Evolutionary conservation across 805 yeast species (phyloP).

Genomic region (Saccharomycopsis olivae): DNA sequence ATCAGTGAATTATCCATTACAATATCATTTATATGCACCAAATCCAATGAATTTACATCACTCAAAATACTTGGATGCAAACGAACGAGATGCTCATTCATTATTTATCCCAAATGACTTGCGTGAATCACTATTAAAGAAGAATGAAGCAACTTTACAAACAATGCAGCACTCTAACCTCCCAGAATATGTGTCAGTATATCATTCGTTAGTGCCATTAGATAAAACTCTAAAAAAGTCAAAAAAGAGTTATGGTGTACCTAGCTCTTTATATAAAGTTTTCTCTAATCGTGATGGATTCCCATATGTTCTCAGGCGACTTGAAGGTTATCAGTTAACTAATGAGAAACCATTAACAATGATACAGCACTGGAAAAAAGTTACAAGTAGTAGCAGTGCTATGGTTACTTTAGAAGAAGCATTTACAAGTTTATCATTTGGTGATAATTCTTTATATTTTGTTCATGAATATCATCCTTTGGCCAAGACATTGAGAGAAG

Average conservation of each 20-base stretch:
- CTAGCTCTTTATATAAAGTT: conserved; percentile 65
- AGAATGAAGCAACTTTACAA: conserved; percentile 74
- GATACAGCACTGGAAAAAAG: conserved; percentile 56
- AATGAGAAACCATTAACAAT: conserved; percentile 51
- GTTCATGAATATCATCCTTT: conserved; percentile 82
- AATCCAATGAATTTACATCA: conserved; percentile 60
- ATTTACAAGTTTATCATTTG: conserved; percentile 79
- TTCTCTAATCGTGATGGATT: conserved; percentile 70
- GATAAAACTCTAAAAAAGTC: conserved; percentile 34
- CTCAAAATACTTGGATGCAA: conserved; percentile 47
- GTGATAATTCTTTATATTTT: conserved; percentile 63
- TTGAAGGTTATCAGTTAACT: conserved; percentile 46
- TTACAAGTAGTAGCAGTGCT: conserved; percentile 37
- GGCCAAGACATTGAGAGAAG: conserved; percentile 58
- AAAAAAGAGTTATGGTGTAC: conserved; percentile 35
- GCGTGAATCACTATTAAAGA: conserved; percentile 59
- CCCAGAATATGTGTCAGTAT: conserved; percentile 71
- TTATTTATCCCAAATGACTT: conserved; percentile 66
- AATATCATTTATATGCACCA: conserved; percentile 86
- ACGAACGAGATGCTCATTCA: conserved; percentile 59
- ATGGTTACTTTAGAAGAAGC: conserved; percentile 66
- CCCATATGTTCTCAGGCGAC: conserved; percentile 63
- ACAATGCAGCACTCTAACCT: conserved; percentile 46
- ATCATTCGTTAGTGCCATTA: conserved; percentile 78
- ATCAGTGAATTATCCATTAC: conserved; percentile 35